Percentiles rank a stretch among this genome's conserved stretches.
Evolutionary conservation across 1,284 basidiomycete species (phyloP).

Genomic region (Malassezia arunalokei): DNA sequence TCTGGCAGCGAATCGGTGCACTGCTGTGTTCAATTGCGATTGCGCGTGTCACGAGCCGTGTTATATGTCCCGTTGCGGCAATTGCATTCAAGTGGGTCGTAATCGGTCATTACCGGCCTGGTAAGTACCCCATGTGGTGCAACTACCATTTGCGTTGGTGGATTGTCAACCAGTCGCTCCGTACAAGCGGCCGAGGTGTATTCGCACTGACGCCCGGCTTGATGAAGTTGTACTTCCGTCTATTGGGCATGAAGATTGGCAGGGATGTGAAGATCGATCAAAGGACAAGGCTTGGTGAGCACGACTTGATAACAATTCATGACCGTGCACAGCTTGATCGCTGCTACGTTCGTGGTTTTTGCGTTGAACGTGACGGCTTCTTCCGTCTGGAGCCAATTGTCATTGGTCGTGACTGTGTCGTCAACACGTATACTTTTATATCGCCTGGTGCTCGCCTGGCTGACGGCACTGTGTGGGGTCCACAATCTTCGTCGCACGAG

Average conservation of each 20-base stretch:
- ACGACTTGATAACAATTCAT: slow-evolving; percentile 45
- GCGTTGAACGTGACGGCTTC: slow-evolving; percentile 45
- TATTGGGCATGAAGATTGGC: slow-evolving; percentile 44
- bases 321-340: slow-evolving; percentile 44
- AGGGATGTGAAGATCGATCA: slow-evolving; percentile 41
- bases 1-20: slow-evolving; percentile 45
- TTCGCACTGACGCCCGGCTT: slow-evolving; percentile 37
- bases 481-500: slow-evolving; percentile 44
- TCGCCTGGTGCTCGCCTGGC: slow-evolving; percentile 43
- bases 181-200: slow-evolving; percentile 42
- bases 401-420: slow-evolving; percentile 44
- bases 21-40: slow-evolving; percentile 40
- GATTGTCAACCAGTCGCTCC: slow-evolving; percentile 46
- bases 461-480: slow-evolving; percentile 45
- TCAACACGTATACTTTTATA: slow-evolving; percentile 46
- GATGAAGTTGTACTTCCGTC: slow-evolving; percentile 40
- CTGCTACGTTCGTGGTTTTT: slow-evolving; percentile 44
- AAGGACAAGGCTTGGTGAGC: slow-evolving; percentile 37
- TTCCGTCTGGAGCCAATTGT: slow-evolving; percentile 45
- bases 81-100: slow-evolving; percentile 47
- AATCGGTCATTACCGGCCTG: slow-evolving; percentile 42
- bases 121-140: slow-evolving; percentile 46
- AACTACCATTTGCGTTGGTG: slow-evolving; percentile 47
- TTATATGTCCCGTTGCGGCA: slow-evolving; percentile 43
- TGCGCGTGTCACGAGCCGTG: slow-evolving; percentile 42